Evolutionary conservation across 345 rosid species (phyloP).

Genomic region (Eutrema yunnanense): DNA sequence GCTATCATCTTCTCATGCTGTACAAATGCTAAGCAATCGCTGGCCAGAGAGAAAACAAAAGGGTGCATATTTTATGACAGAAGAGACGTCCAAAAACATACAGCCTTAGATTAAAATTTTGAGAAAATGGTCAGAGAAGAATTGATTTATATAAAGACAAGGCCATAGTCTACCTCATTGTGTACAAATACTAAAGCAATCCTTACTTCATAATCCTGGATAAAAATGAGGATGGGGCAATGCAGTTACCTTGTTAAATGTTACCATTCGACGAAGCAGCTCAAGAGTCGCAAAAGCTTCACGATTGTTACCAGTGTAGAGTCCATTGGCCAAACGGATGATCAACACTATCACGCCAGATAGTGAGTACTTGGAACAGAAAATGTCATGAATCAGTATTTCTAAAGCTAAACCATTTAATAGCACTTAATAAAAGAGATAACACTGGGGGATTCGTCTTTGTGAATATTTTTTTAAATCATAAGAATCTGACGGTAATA

Average conservation of each 20-base stretch:
- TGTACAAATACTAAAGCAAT: not conserved
- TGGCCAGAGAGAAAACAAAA: slow-evolving; percentile 8
- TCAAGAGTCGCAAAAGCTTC: slow-evolving; percentile 64
- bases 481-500: not conserved
- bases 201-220: slow-evolving; percentile 1
- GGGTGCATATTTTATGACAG: not conserved
- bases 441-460: not conserved
- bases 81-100: slow-evolving; percentile 7
- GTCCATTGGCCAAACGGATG: slow-evolving; percentile 66
- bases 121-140: not conserved
- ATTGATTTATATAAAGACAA: not conserved
- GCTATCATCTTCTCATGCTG: not conserved
- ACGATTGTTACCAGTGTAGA: slow-evolving; percentile 43
- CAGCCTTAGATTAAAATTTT: slow-evolving; percentile 2
- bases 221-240: slow-evolving; percentile 2
- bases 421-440: not conserved
- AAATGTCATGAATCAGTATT: slow-evolving; percentile 20
- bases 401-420: not conserved
- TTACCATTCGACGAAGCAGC: slow-evolving; percentile 69
- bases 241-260: slow-evolving; percentile 62
- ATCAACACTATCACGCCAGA: slow-evolving; percentile 73
- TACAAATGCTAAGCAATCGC: not conserved
- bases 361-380: slow-evolving; percentile 47
- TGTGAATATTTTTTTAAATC: not conserved
- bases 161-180: not conserved